Evolutionary conservation across 805 yeast genomes (phyloP).

Genomic region (Lipomyces sp.): DNA sequence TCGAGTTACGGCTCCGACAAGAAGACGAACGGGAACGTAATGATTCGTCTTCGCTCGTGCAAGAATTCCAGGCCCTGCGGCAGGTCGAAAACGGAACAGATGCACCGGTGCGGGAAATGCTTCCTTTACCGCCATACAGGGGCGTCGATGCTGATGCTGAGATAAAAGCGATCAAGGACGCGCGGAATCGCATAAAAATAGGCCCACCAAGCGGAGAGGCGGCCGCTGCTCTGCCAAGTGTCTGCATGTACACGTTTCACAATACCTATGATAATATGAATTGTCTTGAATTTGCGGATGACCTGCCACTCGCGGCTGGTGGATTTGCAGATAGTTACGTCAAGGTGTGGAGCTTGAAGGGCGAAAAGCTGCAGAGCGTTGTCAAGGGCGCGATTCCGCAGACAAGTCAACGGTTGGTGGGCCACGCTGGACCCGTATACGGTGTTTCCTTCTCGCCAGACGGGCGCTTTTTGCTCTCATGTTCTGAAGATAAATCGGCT

Average conservation of each 20-base stretch:
- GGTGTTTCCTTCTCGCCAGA: slow-evolving; percentile 91
- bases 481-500: slow-evolving; percentile 89
- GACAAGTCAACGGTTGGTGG: slow-evolving; percentile 56
- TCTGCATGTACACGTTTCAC: slow-evolving; percentile 97
- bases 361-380: slow-evolving; percentile 55
- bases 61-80: slow-evolving; percentile 60
- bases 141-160: slow-evolving; percentile 76
- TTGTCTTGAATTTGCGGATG: slow-evolving; percentile 82
- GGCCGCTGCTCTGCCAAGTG: slow-evolving; percentile 86
- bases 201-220: slow-evolving; percentile 43
- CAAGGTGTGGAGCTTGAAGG: slow-evolving; percentile 90
- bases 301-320: slow-evolving; percentile 81
- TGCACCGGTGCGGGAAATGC: slow-evolving; percentile 66
- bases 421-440: slow-evolving; percentile 93
- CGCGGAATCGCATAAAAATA: slow-evolving; percentile 67
- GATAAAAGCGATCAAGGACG: slow-evolving; percentile 74
- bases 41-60: slow-evolving; percentile 45
- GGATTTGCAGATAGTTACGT: slow-evolving; percentile 92
- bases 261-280: slow-evolving; percentile 87
- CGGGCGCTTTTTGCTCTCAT: slow-evolving; percentile 69
- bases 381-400: slow-evolving; percentile 31
- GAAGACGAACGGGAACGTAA: slow-evolving; percentile 50
- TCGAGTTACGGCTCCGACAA: slow-evolving; percentile 68
- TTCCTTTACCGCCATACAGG: slow-evolving; percentile 85
- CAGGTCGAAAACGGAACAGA: slow-evolving; percentile 43